Evolutionary conservation across 208 protist genomes (phyloP), one percentile per base, ranked within the genome.

Genomic region (Wallacemonas collosoma): DNA sequence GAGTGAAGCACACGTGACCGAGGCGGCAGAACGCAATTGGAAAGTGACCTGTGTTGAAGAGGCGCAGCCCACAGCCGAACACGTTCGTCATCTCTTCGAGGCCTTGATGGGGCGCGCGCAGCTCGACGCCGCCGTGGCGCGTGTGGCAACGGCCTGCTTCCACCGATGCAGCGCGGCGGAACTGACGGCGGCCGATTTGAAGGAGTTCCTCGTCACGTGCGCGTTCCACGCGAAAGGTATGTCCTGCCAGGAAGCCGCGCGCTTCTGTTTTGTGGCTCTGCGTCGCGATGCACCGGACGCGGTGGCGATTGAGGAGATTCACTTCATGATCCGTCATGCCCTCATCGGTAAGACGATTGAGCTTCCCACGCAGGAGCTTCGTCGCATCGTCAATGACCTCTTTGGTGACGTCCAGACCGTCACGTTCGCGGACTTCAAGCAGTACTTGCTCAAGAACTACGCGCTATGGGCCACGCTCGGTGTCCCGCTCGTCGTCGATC

Each of bases 81-180:
- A 97, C 68, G 82, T 95, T 35, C 89, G 92, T 15, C 92, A 97
- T 65, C 47, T 97, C 41, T 88, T 93, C 43, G 92, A 97, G 43
- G 92, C 94, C 3, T 67, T 95, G 14, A 84, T 91, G 83, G 86
- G 87, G 3, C 83, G 86, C 47, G 68, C 75, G 3, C 36, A 51
- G 36, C 72, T 86, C 45, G 80, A 89, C 61, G 54, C 70, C 3
- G 77, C 71, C 38, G 77, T 87, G 35, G 77, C 40, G 39, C 70
- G 69, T 65, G 91, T 72, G 63, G 87, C 66, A 36, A 35, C 80
- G 47, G 79, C 69, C 50, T 97, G 73, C 70, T 83, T 86, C 66
- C 75, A 83, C 55, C 86, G 70, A 50, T 3, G 35, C 38, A 60
- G 53, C 12, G n/a, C 68, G 8, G 7, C 72, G 1, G 80, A 86